Base-by-base conservation (phyloP, 2,329 filamentous ascomycete genomes). In the Cryphonectria nitschkei region DNA sequence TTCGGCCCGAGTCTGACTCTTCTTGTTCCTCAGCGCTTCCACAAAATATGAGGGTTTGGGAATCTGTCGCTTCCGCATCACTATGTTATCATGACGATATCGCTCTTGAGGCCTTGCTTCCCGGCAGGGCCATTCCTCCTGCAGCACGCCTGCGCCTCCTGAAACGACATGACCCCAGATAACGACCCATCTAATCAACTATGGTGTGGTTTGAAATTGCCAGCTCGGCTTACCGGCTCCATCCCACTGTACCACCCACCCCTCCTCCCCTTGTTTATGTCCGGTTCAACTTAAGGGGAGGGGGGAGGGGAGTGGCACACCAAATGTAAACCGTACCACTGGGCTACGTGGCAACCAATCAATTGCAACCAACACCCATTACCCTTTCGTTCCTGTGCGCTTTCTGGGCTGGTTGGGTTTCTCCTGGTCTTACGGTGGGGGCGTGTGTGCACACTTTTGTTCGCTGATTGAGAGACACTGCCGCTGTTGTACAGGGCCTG, bases 151-250 rank as follows among this genome's bases (percentile, higher is more conserved):
- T 65, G 68, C 58, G 19, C 41, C 50, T 60, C 52, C 70, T 72
- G 70, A 72, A 72, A 72, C 68, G 13, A 19, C 29, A 29, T 62
- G 39, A 65, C 32, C 54, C 66, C 60, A 65, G 60, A 61, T 22
- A 68, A 64, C 68, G 68, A 37, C 68, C 70, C 68, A 65, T 72
- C 50, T 61, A n/a, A 65, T 68, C 64, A 26, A 52, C 61, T 52
- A 70, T 72, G 64, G 70, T 56, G 62, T 54, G 70, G 65, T 72
- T 56, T 70, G 58, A 62, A 67, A 67, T 68, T 72, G 54, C 50
- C 54, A 52, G 58, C 65, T 68, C 70, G 70, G 70, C 50, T 70
- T 43, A 46, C 16, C 60, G 68, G 60, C 43, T 46, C 64, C 46
- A 58, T 61, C 34, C 37, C 11, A 39, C 9, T 39, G 7, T 11